Conservation (phyloP, 1,284 basidiomycete species). For the Puccinia coronata region DNA sequence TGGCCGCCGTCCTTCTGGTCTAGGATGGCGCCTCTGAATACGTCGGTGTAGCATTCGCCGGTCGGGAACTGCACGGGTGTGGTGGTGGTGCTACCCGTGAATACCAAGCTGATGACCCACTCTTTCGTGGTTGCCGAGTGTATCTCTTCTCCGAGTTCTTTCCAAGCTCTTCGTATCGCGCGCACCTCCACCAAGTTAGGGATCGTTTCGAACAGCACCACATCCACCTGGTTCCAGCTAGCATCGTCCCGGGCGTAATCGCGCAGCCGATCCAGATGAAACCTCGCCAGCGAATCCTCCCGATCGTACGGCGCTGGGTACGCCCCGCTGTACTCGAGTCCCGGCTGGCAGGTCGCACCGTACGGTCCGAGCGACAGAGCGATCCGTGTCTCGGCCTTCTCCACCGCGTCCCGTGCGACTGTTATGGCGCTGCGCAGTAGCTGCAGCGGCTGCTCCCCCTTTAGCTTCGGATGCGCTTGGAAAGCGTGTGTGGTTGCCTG, state of each 20-base stretch:
- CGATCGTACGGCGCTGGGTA: slow-evolving; percentile 51
- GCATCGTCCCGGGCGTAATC: slow-evolving; percentile 64
- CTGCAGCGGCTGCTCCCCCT: too few species aligned
- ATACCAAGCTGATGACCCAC: slow-evolving; percentile 77
- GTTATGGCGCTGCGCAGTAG: slow-evolving; percentile 9
- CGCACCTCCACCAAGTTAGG: slow-evolving; percentile 69
- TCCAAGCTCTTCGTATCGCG: slow-evolving; percentile 67
- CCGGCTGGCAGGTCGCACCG: slow-evolving; percentile 69
- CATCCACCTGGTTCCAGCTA: slow-evolving; percentile 67
- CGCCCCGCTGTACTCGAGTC: slow-evolving; percentile 64
- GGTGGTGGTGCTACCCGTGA: slow-evolving; percentile 62
- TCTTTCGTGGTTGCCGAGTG: slow-evolving; percentile 61
- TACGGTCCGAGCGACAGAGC: slow-evolving; percentile 74
- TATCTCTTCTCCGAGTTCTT: neutral
- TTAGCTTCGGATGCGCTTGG: too few species aligned
- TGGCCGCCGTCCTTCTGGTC: neutral
- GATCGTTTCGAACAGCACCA: slow-evolving; percentile 76
- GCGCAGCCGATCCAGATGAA: slow-evolving; percentile 62
- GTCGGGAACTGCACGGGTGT: slow-evolving; percentile 25
- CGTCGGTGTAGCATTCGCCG: slow-evolving; percentile 7
- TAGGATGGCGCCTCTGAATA: slow-evolving; percentile 14
- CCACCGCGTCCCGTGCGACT: slow-evolving; percentile 3
- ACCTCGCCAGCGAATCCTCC: neutral
- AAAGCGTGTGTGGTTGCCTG: too few species aligned
- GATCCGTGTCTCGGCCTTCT: slow-evolving; percentile 58